These are phyloP conservation scores for Rutstroemia sydowiana DNA, from an alignment of 2,329 filamentous ascomycete genomes.

Conservation along the genomic window DNA sequence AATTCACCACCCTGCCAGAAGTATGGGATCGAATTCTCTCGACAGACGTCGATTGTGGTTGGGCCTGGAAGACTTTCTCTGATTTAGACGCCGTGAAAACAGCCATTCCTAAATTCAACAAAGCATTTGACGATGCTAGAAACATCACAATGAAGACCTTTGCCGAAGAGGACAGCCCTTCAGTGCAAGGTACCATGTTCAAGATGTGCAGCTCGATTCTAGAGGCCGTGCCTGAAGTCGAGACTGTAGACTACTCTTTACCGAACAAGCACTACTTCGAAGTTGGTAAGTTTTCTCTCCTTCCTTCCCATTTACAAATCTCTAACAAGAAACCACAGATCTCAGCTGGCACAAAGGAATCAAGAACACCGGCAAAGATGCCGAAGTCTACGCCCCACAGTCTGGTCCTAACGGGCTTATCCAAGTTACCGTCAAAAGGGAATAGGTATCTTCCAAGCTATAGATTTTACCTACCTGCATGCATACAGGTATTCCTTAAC, in stretches of 20 bases:
- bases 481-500: too few relatives aligned
- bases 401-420: slow-evolving; percentile 92
- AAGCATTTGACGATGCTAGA: slow-evolving; percentile 70
- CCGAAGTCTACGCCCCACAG: slow-evolving; percentile 92
- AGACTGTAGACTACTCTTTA: slow-evolving; percentile 71
- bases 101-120: slow-evolving; percentile 62
- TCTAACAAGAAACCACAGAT: slow-evolving; percentile 45
- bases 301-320: slow-evolving; percentile 6
- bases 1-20: slow-evolving; percentile 85
- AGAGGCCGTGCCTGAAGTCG: slow-evolving; percentile 61
- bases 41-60: slow-evolving; percentile 81
- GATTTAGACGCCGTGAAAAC: slow-evolving; percentile 59
- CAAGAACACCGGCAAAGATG: slow-evolving; percentile 92
- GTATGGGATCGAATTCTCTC: slow-evolving; percentile 93
- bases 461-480: slow-evolving; percentile 16
- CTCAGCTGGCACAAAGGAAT: slow-evolving; percentile 93
- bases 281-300: slow-evolving; percentile 56
- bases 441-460: slow-evolving; percentile 20
- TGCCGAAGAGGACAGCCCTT: slow-evolving; percentile 82
- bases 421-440: slow-evolving; percentile 75
- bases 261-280: slow-evolving; percentile 99
- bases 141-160: slow-evolving; percentile 86
- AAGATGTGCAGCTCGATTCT: slow-evolving; percentile 93
- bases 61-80: slow-evolving; percentile 74
- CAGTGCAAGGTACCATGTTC: slow-evolving; percentile 97